Conservation (phyloP, 305 asterid genomes). For the Fraxinus dipetala region DNA sequence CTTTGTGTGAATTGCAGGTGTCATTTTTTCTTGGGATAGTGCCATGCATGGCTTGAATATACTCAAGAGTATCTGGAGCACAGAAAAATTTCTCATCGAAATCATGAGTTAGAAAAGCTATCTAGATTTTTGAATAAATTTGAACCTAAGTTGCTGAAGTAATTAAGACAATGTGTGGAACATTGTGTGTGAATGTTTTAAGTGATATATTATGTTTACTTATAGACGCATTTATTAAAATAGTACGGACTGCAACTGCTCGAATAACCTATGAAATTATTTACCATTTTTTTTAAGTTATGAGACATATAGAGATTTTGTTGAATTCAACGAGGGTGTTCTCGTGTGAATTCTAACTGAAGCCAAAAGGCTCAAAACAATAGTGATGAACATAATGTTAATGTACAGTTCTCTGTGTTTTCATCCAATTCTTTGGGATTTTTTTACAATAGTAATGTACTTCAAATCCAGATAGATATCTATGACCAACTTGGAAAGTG, state of each 20-base stretch:
- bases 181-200: background rate
- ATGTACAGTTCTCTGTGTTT: background rate
- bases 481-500: too few relatives aligned
- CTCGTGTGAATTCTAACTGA: background rate
- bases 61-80: conserved; percentile 55
- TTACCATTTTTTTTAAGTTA: background rate
- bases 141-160: background rate
- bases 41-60: conserved; percentile 74
- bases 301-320: conserved; percentile 9
- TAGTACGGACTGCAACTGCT: background rate
- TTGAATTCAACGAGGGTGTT: background rate
- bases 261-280: background rate
- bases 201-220: background rate
- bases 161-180: conserved; percentile 4
- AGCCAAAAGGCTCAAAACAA: background rate
- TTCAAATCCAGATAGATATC: background rate
- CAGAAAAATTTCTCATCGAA: conserved; percentile 42
- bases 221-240: background rate
- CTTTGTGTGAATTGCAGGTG: conserved; percentile 41
- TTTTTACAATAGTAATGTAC: background rate
- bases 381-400: background rate
- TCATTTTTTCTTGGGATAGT: conserved; percentile 68
- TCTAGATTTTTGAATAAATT: background rate
- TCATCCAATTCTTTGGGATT: background rate
- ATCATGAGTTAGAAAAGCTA: conserved; percentile 39